Percentiles rank a stretch among this genome's conserved stretches.
These are phyloP conservation scores for Didymella segeticola DNA, from an alignment of 2,329 filamentous ascomycete species.

Conservation along the genomic window DNA sequence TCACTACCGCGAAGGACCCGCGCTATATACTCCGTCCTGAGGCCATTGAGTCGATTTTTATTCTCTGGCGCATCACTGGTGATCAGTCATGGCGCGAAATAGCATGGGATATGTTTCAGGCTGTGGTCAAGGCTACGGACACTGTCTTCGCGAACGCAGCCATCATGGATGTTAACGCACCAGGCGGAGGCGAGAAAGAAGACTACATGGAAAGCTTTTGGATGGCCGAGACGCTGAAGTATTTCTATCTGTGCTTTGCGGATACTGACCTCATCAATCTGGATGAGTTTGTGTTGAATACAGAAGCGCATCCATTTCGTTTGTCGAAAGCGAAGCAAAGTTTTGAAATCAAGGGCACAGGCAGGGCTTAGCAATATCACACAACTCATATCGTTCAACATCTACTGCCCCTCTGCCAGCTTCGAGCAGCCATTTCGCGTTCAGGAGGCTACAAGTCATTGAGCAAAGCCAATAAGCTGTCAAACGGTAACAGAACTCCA, in stretches of 20 bases:
- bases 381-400: neutral
- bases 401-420: too few species aligned
- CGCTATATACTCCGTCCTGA: constrained; percentile 59
- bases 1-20: constrained; percentile 50
- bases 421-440: too few species aligned
- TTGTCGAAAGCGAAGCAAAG: constrained; percentile 16
- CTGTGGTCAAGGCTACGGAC: constrained; percentile 50
- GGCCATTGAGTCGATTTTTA: constrained; percentile 64
- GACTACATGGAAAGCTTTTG: constrained; percentile 59
- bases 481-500: too few species aligned
- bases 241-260: constrained; percentile 56
- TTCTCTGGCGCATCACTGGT: constrained; percentile 65
- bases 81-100: constrained; percentile 51
- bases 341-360: neutral
- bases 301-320: constrained; percentile 56
- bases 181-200: constrained; percentile 33
- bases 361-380: neutral
- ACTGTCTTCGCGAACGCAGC: constrained; percentile 53
- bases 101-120: constrained; percentile 56
- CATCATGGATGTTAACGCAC: constrained; percentile 50
- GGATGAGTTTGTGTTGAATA: constrained; percentile 58
- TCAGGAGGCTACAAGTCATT: too few species aligned
- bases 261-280: constrained; percentile 52
- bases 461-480: too few species aligned
- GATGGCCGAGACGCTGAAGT: constrained; percentile 58